phyloP scores from a whole-genome alignment of 208 protist genomes.

The Leptomonas seymouri region DNA sequence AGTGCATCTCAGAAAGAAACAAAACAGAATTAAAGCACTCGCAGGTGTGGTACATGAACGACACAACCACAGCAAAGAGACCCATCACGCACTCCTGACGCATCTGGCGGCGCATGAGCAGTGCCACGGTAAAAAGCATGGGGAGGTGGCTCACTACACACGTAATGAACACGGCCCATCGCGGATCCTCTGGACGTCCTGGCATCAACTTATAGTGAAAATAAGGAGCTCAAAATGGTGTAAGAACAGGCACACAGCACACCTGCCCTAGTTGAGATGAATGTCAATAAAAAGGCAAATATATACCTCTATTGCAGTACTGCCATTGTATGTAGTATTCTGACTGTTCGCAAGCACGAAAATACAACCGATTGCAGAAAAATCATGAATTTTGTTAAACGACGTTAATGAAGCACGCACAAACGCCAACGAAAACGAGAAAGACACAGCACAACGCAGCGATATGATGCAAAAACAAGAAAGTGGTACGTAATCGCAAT shows the following conservation, averaged over 20 bases:
- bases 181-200: conserved; percentile 28
- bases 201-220: conserved; percentile 14
- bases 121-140: conserved; percentile 36
- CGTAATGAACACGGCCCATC: conserved; percentile 52
- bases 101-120: conserved; percentile 34
- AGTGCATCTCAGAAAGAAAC: conserved; percentile 58
- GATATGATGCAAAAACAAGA: too few relatives aligned
- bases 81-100: conserved; percentile 36
- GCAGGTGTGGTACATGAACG: conserved; percentile 79
- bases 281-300: background rate
- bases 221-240: background rate
- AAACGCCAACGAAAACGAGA: too few relatives aligned
- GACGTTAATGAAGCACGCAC: too few relatives aligned
- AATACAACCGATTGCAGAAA: too few relatives aligned
- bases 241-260: background rate
- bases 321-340: too few relatives aligned
- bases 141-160: conserved; percentile 55
- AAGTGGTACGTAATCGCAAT: too few relatives aligned
- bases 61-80: conserved; percentile 40
- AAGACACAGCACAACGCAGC: too few relatives aligned
- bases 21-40: conserved; percentile 51
- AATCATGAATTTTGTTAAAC: too few relatives aligned
- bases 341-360: too few relatives aligned
- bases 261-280: background rate
- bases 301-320: too few relatives aligned